Evolutionary conservation across 2,329 filamentous ascomycete species (phyloP), one percentile per base, ranked within the genome.

Genomic region (Chaetomium sp.): DNA sequence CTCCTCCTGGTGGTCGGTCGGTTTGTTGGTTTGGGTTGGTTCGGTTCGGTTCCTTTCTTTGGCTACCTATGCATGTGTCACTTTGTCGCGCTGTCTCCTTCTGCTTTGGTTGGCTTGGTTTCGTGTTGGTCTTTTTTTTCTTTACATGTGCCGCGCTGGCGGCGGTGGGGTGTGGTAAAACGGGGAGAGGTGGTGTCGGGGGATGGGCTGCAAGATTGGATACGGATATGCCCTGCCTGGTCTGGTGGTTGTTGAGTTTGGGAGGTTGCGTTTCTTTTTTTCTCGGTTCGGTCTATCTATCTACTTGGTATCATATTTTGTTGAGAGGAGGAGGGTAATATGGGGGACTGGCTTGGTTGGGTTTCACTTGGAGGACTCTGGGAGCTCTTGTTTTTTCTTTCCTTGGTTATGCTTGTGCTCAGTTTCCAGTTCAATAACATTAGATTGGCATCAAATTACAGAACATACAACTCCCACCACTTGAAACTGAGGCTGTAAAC

Each of bases 141-240:
- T 45, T 19, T n/a, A n/a, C 38, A 19, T 35, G 33, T 10, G 8
- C 9, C 10, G 13, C 9, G 33, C 33, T 35, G 33, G 33, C 8
- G 13, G 10, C 5, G 45, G 5, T 4, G 10, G 45, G 8, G 6
- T 47, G 45, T 12, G 21, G 23, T 23, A 47, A 47, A 47, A 47
- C 19, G 45, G 19, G 8, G n/a, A 4, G 7, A 6, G 45, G 45
- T 42, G 38, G 38, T 42, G 38, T 42, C 16, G 19, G 6, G 3
- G 45, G 45, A 10, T 47, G 45, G 45, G 45, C 45, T 47, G 45
- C 45, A 47, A 47, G 45, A 47, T n/a, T 47, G 45, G 45, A 47
- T 12, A 47, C 21, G 45, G 45, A 47, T 21, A 47, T 47, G 45
- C 45, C 45, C 45, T 21, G 45, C 45, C 45, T 21, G 45, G 45